Conservation (phyloP, 495 filamentous ascomycete genomes). For the Daldinia decipiens region DNA sequence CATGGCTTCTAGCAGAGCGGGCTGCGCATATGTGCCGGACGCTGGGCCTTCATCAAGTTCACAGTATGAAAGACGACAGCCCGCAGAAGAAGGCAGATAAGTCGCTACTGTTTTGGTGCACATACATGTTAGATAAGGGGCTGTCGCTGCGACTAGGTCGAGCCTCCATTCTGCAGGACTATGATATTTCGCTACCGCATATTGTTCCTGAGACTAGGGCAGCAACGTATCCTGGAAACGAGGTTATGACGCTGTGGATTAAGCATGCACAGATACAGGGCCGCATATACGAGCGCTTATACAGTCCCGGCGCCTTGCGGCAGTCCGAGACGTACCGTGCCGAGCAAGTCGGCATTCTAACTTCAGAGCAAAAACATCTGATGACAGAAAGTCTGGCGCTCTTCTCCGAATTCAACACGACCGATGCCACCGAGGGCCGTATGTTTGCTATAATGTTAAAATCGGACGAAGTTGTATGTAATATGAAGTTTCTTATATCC, state of each 20-base stretch:
- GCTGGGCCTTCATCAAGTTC: conserved; percentile 70
- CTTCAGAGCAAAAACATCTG: conserved; percentile 39
- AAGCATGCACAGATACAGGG: conserved; percentile 66
- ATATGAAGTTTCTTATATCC: background rate
- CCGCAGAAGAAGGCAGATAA: conserved; percentile 51
- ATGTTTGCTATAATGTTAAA: conserved; percentile 61
- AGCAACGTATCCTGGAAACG: conserved; percentile 47
- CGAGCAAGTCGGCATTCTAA: conserved; percentile 48
- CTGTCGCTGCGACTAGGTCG: conserved; percentile 73
- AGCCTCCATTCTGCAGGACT: conserved; percentile 69
- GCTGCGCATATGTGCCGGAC: conserved; percentile 70
- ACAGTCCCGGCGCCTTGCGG: conserved; percentile 67
- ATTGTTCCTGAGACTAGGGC: conserved; percentile 50
- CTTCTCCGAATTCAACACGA: conserved; percentile 31
- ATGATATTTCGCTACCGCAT: conserved; percentile 67
- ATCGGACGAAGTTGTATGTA: conserved; percentile 61
- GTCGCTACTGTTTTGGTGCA: conserved; percentile 68
- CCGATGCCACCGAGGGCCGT: conserved; percentile 39
- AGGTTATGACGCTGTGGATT: conserved; percentile 61
- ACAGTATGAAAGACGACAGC: conserved; percentile 61
- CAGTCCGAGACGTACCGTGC: conserved; percentile 58
- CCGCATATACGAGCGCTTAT: conserved; percentile 67
- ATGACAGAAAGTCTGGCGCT: conserved; percentile 43
- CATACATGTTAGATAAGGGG: conserved; percentile 68
- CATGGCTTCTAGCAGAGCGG: conserved; percentile 68